Percentiles rank a stretch among this genome's conserved stretches.
Evolutionary conservation across 2,329 filamentous ascomycete genomes (phyloP).

Genomic region (Thielaviopsis cerberus): DNA sequence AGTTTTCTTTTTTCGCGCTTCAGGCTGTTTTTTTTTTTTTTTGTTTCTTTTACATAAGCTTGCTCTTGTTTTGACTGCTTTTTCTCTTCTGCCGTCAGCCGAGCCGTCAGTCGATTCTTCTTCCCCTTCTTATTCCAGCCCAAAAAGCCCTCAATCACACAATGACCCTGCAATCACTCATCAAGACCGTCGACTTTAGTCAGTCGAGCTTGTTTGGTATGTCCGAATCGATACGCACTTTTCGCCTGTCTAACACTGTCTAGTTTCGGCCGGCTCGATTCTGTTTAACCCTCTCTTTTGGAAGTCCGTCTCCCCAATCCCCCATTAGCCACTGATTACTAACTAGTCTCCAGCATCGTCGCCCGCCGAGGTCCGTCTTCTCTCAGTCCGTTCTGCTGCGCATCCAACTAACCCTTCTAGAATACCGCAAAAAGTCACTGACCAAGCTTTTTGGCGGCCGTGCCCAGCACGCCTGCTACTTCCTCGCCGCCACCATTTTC

Average conservation of each 20-base stretch:
- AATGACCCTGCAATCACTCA: not conserved
- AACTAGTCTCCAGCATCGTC: constrained; percentile 43
- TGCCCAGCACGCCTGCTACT: constrained; percentile 68
- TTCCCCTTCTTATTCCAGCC: not conserved
- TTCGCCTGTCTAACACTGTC: constrained; percentile 12
- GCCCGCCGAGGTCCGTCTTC: constrained; percentile 52
- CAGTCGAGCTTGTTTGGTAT: constrained; percentile 49
- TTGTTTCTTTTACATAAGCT: not conserved
- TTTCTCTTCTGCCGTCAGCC: not conserved
- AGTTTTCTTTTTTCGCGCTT: not conserved
- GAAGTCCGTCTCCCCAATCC: constrained; percentile 53
- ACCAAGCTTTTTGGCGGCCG: constrained; percentile 73
- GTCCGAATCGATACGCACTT: constrained; percentile 17
- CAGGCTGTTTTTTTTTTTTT: constrained; percentile 1
- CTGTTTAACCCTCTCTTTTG: constrained; percentile 97
- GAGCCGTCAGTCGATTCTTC: too few species aligned
- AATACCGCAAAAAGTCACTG: constrained; percentile 79
- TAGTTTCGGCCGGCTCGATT: constrained; percentile 67
- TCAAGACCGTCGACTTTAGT: constrained; percentile 41
- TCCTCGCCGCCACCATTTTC: constrained; percentile 77
- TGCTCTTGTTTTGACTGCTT: constrained; percentile 9
- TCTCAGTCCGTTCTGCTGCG: not conserved
- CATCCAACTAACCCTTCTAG: constrained; percentile 25
- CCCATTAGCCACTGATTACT: constrained; percentile 15
- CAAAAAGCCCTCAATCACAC: not conserved